Percentiles rank a stretch among this genome's conserved stretches.
phyloP scores from a whole-genome alignment of 1,139 yeast species.

The Sugiyamaella novakii region DNA sequence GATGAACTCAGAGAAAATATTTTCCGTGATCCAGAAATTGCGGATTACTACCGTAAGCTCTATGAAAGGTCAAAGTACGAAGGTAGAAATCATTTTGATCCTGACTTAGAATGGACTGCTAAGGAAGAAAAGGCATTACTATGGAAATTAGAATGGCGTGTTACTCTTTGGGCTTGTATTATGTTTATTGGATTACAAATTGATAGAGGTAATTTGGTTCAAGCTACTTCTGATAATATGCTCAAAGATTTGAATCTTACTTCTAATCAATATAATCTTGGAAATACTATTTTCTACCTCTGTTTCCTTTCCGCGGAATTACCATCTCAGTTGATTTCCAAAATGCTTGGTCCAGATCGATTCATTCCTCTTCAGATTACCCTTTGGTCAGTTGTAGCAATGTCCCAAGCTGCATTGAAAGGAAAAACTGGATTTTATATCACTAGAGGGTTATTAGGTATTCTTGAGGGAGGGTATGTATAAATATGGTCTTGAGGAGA shows the following conservation, averaged over 20 bases:
- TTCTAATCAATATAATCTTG: slow-evolving; percentile 53
- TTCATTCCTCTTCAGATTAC: slow-evolving; percentile 57
- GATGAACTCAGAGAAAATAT: slow-evolving; percentile 20
- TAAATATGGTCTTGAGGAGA: too few relatives aligned
- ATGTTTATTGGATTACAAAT: slow-evolving; percentile 52
- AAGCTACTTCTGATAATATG: slow-evolving; percentile 55
- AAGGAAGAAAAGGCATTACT: slow-evolving; percentile 49
- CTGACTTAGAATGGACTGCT: slow-evolving; percentile 49
- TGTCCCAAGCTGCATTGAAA: slow-evolving; percentile 47
- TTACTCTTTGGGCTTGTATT: slow-evolving; percentile 51
- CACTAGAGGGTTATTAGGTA: slow-evolving; percentile 52
- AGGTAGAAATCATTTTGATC: slow-evolving; percentile 50
- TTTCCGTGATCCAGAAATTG: slow-evolving; percentile 48
- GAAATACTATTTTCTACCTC: slow-evolving; percentile 49
- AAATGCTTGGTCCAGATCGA: slow-evolving; percentile 54
- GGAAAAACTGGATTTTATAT: slow-evolving; percentile 46
- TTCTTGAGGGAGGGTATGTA: slow-evolving; percentile 59
- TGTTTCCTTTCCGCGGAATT: slow-evolving; percentile 53
- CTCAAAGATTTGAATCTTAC: slow-evolving; percentile 49
- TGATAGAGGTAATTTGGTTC: slow-evolving; percentile 54
- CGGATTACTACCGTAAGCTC: slow-evolving; percentile 46
- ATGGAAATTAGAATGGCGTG: slow-evolving; percentile 51
- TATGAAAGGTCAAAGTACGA: slow-evolving; percentile 52
- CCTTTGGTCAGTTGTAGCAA: slow-evolving; percentile 54
- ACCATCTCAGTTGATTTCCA: slow-evolving; percentile 57